These are phyloP conservation scores for Lachnellula willkommii DNA, from an alignment of 2,329 filamentous ascomycete species.

Conservation along the genomic window DNA sequence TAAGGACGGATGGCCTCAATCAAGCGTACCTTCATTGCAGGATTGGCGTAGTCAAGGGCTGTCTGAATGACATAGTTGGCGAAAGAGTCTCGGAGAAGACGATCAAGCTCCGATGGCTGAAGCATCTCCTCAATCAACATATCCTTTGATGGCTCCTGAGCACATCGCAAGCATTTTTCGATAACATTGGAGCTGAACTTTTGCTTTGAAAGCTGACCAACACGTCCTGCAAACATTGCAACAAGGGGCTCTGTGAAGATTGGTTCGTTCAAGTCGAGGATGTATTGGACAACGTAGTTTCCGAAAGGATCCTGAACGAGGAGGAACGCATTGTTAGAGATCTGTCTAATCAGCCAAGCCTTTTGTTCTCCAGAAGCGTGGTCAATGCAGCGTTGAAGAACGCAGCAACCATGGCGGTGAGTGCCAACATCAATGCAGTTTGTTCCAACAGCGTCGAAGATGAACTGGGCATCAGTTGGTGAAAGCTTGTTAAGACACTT, in stretches of 20 bases:
- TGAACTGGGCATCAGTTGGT: constrained; percentile 82
- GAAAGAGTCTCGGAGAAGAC: constrained; percentile 83
- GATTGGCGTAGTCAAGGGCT: constrained; percentile 78
- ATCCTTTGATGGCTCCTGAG: constrained; percentile 67
- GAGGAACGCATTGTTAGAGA: constrained; percentile 80
- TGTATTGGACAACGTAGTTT: constrained; percentile 99
- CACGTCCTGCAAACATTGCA: constrained; percentile 68
- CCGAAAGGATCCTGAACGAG: constrained; percentile 96
- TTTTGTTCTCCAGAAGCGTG: constrained; percentile 90
- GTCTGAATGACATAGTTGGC: constrained; percentile 99
- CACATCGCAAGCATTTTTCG: constrained; percentile 89
- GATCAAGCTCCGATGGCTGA: constrained; percentile 72
- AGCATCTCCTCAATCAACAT: constrained; percentile 82
- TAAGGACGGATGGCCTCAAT: constrained; percentile 83
- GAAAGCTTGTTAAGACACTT: constrained; percentile 96
- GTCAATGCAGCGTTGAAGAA: constrained; percentile 96
- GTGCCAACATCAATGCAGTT: constrained; percentile 89
- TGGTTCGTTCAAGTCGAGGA: constrained; percentile 85
- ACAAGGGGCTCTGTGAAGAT: constrained; percentile 87
- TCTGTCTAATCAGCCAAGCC: constrained; percentile 75
- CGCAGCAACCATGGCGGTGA: constrained; percentile 95
- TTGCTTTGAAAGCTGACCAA: constrained; percentile 74
- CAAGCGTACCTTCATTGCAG: constrained; percentile 65
- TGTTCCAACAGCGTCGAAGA: constrained; percentile 86
- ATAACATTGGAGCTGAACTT: constrained; percentile 99